A percentile compares a stretch with the other conserved stretches of the same genome.
phyloP scores from a whole-genome alignment of 306 rosid species.

The Pachyrhizus erosus region DNA sequence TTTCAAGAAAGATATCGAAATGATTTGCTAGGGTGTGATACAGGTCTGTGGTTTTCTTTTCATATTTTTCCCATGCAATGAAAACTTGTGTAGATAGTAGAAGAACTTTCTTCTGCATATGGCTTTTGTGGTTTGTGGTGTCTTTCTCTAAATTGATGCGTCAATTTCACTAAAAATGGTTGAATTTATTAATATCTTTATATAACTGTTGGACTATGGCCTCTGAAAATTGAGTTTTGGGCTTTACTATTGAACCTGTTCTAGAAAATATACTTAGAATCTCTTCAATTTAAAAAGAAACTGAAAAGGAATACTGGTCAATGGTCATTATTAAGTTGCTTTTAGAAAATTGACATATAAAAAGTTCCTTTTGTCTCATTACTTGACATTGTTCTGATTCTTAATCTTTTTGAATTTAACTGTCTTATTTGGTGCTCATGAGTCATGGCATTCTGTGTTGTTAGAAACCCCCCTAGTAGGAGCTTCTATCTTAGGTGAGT shows the following conservation, averaged over 20 bases:
- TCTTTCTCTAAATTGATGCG: background rate
- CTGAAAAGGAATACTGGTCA: background rate
- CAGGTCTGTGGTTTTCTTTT: conserved; percentile 2
- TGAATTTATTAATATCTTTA: background rate
- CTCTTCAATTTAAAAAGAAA: background rate
- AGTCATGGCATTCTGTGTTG: too few species aligned
- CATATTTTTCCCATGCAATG: background rate
- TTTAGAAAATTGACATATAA: conserved; percentile 9
- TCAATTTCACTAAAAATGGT: background rate
- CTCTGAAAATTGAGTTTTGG: conserved; percentile 9
- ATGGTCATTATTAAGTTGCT: background rate
- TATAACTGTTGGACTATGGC: background rate
- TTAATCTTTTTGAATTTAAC: background rate
- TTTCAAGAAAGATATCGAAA: conserved; percentile 9
- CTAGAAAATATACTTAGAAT: conserved; percentile 10
- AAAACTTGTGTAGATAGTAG: background rate
- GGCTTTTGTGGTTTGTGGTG: background rate
- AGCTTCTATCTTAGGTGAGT: too few species aligned
- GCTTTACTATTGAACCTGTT: background rate
- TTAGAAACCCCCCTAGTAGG: too few species aligned
- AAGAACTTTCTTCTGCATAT: background rate
- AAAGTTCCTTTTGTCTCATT: conserved; percentile 1
- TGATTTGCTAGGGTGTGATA: background rate
- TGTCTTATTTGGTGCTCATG: background rate
- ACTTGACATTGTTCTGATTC: background rate